Evolutionary conservation across 208 protist species (phyloP).

Genomic region (Blastocrithidia nonstop): DNA sequence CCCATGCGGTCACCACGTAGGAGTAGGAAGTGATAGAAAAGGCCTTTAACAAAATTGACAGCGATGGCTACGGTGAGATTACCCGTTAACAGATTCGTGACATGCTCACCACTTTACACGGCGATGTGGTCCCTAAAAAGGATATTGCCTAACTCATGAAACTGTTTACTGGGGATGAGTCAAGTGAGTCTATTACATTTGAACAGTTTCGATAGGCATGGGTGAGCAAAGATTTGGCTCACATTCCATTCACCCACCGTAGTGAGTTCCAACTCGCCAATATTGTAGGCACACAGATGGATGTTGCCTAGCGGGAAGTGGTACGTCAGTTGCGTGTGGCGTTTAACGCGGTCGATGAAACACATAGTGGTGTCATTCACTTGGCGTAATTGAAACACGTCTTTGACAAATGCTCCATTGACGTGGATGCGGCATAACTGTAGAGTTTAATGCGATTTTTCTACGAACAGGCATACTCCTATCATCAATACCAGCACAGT

Average conservation of each 20-base stretch:
- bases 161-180: constrained; percentile 53
- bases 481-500: background rate
- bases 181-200: constrained; percentile 44
- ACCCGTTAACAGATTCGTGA: constrained; percentile 73
- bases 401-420: constrained; percentile 49
- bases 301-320: constrained; percentile 50
- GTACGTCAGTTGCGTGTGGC: constrained; percentile 66
- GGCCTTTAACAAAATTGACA: constrained; percentile 68
- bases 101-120: constrained; percentile 64
- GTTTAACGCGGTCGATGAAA: constrained; percentile 78
- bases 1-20: constrained; percentile 28
- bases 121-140: constrained; percentile 23
- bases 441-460: constrained; percentile 66
- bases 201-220: constrained; percentile 74
- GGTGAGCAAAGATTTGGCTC: constrained; percentile 61
- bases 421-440: constrained; percentile 40
- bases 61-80: constrained; percentile 64
- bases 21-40: constrained; percentile 53
- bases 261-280: constrained; percentile 70
- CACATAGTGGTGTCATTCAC: constrained; percentile 62
- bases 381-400: constrained; percentile 35
- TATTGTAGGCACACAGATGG: constrained; percentile 61
- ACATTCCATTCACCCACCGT: constrained; percentile 32
- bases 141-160: constrained; percentile 58
- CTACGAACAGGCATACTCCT: constrained; percentile 28